Base-by-base conservation (phyloP, 495 filamentous ascomycete genomes). In the Aspergillus egyptiacus region DNA sequence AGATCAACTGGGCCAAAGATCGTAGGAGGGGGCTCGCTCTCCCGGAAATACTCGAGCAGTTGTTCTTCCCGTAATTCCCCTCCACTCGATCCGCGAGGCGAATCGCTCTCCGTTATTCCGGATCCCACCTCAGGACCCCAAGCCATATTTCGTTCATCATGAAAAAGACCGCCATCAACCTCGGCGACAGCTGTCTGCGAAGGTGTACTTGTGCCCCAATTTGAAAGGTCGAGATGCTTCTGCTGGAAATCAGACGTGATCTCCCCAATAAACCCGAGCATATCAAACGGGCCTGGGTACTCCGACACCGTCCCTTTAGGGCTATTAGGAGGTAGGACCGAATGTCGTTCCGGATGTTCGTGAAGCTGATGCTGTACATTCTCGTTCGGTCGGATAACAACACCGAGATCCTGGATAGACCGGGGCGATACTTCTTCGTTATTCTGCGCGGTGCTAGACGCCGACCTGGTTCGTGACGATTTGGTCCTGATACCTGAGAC, bases 181-280 rank as follows among this genome's bases (percentile, higher is more conserved):
- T 23, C 38, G 22, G n/a, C 22, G 20, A 50, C 14, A 20, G 41
- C 41, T 11, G 40, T 33, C 13, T 28, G n/a, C 1, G 47, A 43
- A 17, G 38, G 22, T 9, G 7, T 23, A 2, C 36, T 34, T 5
- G 27, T 17, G 1, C 63, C 63, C 39, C 63, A 18, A 13, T 39
- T 61, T 2, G 61, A 61, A 46, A 71, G 41, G 22, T 71, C 61
- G 8, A 64, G 48, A 47, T 69, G 66, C 44, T 67, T 71, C 46
- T 69, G 68, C 30, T 69, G 61, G 30, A 71, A 49, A 28, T 68
- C 68, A 3, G 66, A 66, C 1, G 64, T 69, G 11, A 71, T 66
- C 6, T 62, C 66, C 25, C 66, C 68, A 48, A 71, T 71, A 35
- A 69, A 69, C 1, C 59, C 59, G 23, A 71, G 66, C 60, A 71